Evolutionary conservation across 2,329 filamentous ascomycete genomes (phyloP).

Genomic region (Venturia carpophila): DNA sequence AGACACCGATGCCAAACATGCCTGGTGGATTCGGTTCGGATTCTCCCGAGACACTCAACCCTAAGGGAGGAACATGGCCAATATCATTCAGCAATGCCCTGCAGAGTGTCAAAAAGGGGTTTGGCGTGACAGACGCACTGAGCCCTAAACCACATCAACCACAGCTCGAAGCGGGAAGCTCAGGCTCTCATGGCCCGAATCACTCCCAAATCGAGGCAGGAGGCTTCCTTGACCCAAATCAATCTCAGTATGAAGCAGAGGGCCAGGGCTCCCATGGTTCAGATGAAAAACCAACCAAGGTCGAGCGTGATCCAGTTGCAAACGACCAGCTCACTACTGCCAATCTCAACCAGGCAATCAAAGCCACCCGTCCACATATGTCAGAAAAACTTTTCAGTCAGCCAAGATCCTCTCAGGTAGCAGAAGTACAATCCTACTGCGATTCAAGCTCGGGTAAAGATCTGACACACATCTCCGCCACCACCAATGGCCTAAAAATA

Average conservation of each 20-base stretch:
- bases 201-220: neutral
- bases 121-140: neutral
- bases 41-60: constrained; percentile 18
- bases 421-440: constrained; percentile 68
- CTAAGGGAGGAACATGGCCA: neutral
- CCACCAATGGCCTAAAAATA: constrained; percentile 64
- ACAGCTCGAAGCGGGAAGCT: neutral
- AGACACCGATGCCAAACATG: constrained; percentile 22
- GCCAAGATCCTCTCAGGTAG: constrained; percentile 35
- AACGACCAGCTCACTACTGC: constrained; percentile 35
- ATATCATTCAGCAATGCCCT: constrained; percentile 7
- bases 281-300: neutral
- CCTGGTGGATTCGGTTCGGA: constrained; percentile 32
- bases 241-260: neutral
- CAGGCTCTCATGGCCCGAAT: neutral
- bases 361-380: constrained; percentile 68
- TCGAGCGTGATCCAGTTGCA: constrained; percentile 18
- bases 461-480: constrained; percentile 61
- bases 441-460: constrained; percentile 69
- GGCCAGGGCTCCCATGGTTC: constrained; percentile 2
- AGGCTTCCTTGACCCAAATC: neutral
- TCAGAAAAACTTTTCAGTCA: constrained; percentile 65
- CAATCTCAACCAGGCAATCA: constrained; percentile 70
- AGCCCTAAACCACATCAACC: neutral
- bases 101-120: neutral